Evolutionary conservation across 441 rosid genomes (phyloP), one percentile per base, ranked within the genome.

Genomic region (Euphorbia celastroides): DNA sequence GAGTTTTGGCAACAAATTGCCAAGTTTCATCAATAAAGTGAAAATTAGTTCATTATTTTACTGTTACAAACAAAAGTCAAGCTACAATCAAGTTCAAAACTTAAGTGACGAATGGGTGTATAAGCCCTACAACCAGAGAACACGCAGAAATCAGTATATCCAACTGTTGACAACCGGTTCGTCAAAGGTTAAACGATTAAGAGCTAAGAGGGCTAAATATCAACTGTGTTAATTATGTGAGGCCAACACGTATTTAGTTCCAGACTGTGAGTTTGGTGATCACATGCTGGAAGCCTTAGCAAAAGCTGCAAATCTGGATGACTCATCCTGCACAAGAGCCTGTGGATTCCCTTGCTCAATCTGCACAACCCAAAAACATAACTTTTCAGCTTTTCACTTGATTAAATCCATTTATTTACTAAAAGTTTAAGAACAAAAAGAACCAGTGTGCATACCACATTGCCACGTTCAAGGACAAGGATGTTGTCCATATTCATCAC

Each of bases 271-370:
- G 42, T 58, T 3, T 23, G 30, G 38, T 8, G 36, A 42, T 81
- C 69, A 86, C 87, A 79, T 77, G 30, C 79, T 75, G 27, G 97
- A 93, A 77, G 98, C 93, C 77, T 71, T 89, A 2, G 88, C 96
- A 52, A 89, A 91, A 72, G 79, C 70, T 17, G 97, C 84, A 72
- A 90, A 94, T 77, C 80, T 72, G 41, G 97, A 87, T 64, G 17
- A 56, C 13, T 71, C 78, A 68, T 85, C 87, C 72, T 77, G 82
- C 55, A 88, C 70, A 62, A 94, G 96, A 75, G 60, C 80, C 25
- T 73, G 78, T 20, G 97, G 99, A 57, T 81, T 78, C 62, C 97
- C 96, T 81, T 84, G 84, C 73, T 94, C 99, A 65, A 88, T 92
- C 86, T 88, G 70, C 74, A 75, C 60, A 61, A 60, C 10, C 62